Conservation (phyloP, 148 eudicot species). For the Nyssa sinensis region DNA sequence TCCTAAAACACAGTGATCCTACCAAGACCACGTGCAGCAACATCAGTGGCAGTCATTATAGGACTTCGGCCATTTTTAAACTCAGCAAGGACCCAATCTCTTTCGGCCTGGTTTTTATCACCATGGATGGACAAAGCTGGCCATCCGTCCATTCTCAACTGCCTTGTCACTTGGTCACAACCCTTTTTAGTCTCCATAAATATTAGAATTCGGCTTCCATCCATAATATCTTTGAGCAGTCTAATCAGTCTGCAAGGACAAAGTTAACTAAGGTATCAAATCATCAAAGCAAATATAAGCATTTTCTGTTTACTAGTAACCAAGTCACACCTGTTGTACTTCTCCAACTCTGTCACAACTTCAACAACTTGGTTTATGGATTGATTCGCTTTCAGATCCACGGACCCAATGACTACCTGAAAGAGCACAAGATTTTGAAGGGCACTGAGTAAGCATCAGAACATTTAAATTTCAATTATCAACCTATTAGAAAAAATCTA, state of each 20-base stretch:
- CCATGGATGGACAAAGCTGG: constrained; percentile 98
- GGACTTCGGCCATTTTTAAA: constrained; percentile 97
- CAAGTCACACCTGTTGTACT: constrained; percentile 72
- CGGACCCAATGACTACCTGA: constrained; percentile 89
- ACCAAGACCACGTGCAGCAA: constrained; percentile 99
- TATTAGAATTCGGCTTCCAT: constrained; percentile 79
- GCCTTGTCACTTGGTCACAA: constrained; percentile 96
- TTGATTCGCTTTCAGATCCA: constrained; percentile 86
- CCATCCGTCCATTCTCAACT: constrained; percentile 98
- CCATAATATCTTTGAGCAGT: constrained; percentile 80
- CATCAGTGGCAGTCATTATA: constrained; percentile 98
- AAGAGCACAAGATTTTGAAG: neutral
- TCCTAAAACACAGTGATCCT: constrained; percentile 76
- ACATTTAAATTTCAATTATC: neutral
- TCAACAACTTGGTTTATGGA: constrained; percentile 90
- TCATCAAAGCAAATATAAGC: neutral
- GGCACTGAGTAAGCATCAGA: neutral
- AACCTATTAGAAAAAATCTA: neutral
- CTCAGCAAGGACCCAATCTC: constrained; percentile 97
- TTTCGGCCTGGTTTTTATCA: constrained; percentile 95
- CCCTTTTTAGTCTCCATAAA: constrained; percentile 98
- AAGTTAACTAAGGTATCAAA: constrained; percentile 5
- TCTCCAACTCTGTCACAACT: constrained; percentile 81
- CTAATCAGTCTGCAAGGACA: constrained; percentile 67
- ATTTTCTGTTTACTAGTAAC: neutral